phyloP scores from a whole-genome alignment of 2,329 filamentous ascomycete species.

The Trichophaea hybrida region DNA sequence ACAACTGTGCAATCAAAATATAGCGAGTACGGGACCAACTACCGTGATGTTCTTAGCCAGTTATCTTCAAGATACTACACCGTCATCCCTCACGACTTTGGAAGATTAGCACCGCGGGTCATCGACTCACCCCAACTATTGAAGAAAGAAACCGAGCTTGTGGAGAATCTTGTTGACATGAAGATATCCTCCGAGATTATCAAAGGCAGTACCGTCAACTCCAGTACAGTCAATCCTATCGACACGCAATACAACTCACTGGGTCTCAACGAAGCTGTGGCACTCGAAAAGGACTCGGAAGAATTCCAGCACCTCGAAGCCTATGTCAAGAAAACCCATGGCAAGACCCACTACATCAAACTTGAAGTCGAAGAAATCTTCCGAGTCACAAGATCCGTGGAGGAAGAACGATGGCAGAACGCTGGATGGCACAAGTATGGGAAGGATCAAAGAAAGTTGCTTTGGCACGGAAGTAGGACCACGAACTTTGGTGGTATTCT shows the following conservation, averaged over 20 bases:
- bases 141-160: constrained; percentile 62
- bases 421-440: constrained; percentile 36
- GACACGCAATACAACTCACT: constrained; percentile 61
- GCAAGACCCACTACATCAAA: constrained; percentile 45
- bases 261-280: constrained; percentile 59
- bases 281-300: constrained; percentile 40
- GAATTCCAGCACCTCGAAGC: constrained; percentile 52
- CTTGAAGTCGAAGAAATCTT: constrained; percentile 63
- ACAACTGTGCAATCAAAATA: constrained; percentile 19
- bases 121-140: constrained; percentile 44
- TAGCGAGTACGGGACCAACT: constrained; percentile 31
- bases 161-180: constrained; percentile 74
- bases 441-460: constrained; percentile 54
- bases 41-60: constrained; percentile 1
- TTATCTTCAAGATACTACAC: constrained; percentile 69
- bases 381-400: constrained; percentile 62
- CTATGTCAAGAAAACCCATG: constrained; percentile 55
- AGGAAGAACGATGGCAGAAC: constrained; percentile 51
- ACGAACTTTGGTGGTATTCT: constrained; percentile 83
- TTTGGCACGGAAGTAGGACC: constrained; percentile 75
- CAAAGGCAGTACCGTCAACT: constrained; percentile 45
- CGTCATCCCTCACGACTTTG: constrained; percentile 68
- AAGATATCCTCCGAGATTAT: constrained; percentile 54
- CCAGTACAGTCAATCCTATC: constrained; percentile 38
- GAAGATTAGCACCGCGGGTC: constrained; percentile 56